Evolutionary conservation across 1,139 yeast species (phyloP).

Genomic region (Geotrichum restrictum): DNA sequence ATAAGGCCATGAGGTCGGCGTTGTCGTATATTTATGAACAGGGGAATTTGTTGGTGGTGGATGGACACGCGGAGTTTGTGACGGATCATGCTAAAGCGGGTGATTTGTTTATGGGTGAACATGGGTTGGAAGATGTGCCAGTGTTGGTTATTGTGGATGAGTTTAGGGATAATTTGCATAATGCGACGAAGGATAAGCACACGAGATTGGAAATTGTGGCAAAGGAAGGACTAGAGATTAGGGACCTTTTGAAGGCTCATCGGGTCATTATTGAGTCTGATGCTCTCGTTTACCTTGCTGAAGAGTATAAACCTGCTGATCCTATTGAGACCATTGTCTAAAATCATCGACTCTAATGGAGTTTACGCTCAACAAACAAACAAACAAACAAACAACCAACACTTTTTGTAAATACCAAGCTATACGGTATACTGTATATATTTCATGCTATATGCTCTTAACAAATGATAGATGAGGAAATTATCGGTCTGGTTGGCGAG

Average conservation of each 20-base stretch:
- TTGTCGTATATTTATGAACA: conserved; percentile 71
- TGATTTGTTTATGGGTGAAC: conserved; percentile 47
- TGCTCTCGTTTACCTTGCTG: conserved; percentile 56
- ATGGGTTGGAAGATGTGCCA: conserved; percentile 47
- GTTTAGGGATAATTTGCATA: conserved; percentile 50
- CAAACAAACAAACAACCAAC: background rate
- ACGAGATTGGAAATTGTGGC: conserved; percentile 62
- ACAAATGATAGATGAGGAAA: too few relatives aligned
- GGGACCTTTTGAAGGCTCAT: conserved; percentile 79
- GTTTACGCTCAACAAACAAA: too few relatives aligned
- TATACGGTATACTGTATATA: too few relatives aligned
- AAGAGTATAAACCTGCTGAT: conserved; percentile 21
- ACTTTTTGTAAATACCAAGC: conserved; percentile 5
- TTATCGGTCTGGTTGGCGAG: too few relatives aligned
- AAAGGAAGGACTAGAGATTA: conserved; percentile 77
- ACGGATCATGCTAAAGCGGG: conserved; percentile 51
- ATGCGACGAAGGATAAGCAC: conserved; percentile 47
- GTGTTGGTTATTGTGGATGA: conserved; percentile 64
- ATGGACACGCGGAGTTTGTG: conserved; percentile 53
- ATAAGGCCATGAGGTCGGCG: conserved; percentile 74
- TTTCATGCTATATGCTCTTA: too few relatives aligned
- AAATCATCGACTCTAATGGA: background rate
- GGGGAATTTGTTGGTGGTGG: conserved; percentile 69
- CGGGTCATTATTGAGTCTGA: conserved; percentile 68
- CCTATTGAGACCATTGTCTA: conserved; percentile 20